Base-by-base conservation (phyloP, 202 grass and related monocot genomes). In the Zoysia matrella region DNA sequence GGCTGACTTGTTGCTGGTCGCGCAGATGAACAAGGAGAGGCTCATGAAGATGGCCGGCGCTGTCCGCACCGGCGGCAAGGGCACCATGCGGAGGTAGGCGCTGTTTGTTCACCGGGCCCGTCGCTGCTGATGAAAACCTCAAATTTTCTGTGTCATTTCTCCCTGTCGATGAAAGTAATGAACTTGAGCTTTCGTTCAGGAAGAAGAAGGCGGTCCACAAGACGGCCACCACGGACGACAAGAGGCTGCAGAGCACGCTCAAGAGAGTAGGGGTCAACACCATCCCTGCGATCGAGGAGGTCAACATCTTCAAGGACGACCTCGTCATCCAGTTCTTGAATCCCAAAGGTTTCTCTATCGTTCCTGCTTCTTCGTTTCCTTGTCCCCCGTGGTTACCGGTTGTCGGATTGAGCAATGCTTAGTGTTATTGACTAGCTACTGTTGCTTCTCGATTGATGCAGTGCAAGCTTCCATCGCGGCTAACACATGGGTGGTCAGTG, bases 41-140 rank as follows among this genome's bases (percentile, higher is more conserved):
- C 91, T 93, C 41, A 93, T 90, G 84, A 93, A 90, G 88, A 93
- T 90, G 91, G 91, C 88, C 2, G 91, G 91, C 83, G 91, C 91
- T 41, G 91, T 93, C 75, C 88, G 91, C 81, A 93, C 91, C 65
- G 91, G 91, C 74, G 88, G 91, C 2, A 93, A 93, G 36, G 91
- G 91, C 22, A 90, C 86, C 78, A 1, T 93, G 85, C 91, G 91
- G 77, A 87, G 91, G 91, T 90, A 75, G 3, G 44, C 58, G 9
- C 58, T 41, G 54, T 61, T 13, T 72, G 9, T 7, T 75, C 30
- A 36, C 30, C 1, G 1, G 30, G 30, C 30, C 30, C 30, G 30
- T 36, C 30, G 30, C 30, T 36, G 30, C 30, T 36, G 48, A 18
- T 12, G 0, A 65, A 41, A 42, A 5, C 1, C 61, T 12, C 8